Evolutionary conservation across 2,329 filamentous ascomycete species (phyloP), one percentile per base, ranked within the genome.

Genomic region (Beauveria sp.): DNA sequence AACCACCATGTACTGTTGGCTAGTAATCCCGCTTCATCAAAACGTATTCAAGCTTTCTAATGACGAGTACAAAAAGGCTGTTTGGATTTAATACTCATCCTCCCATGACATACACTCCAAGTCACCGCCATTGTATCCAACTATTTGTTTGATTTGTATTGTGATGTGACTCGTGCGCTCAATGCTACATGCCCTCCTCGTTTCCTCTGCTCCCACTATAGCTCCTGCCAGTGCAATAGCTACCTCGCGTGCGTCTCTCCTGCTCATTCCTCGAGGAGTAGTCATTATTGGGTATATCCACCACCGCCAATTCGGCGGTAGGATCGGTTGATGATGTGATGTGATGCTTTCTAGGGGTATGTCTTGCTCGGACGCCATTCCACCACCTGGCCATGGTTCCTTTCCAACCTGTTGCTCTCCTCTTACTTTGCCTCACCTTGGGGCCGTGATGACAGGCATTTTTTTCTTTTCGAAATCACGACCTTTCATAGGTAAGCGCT

Each of bases 91-190:
- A 28, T 24, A 8, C 28, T 24, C 51, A 40, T 24, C n/a, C 34
- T 38, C 10, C 34, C 12, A 38, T 34, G 16, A 45, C 34, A 45
- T n/a, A 22, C 40, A 38, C 16, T 9, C 3, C 14, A 26, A 26
- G 2, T 53, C 49, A 61, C 30, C 12, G 28, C n/a, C 49, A 26
- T 26, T 14, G 20, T 10, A 10, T 55, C 56, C 45, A 60, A 54
- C 8, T 56, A 60, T 58, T 59, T 55, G 8, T 60, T 38, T 47
- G 54, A 57, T 60, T 54, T 14, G 49, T 58, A 51, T 59, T 56
- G 56, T 56, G 50, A 40, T 59, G 61, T 62, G 56, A 60, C 61
- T 55, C 52, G 26, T 60, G 43, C 50, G 61, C 56, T 62, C 56
- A 56, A 63, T 63, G 61, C 61, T 63, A 52, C 56, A 45, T 54